Base-by-base conservation (phyloP, 306 rosid species). In the Cicer arietinum region DNA sequence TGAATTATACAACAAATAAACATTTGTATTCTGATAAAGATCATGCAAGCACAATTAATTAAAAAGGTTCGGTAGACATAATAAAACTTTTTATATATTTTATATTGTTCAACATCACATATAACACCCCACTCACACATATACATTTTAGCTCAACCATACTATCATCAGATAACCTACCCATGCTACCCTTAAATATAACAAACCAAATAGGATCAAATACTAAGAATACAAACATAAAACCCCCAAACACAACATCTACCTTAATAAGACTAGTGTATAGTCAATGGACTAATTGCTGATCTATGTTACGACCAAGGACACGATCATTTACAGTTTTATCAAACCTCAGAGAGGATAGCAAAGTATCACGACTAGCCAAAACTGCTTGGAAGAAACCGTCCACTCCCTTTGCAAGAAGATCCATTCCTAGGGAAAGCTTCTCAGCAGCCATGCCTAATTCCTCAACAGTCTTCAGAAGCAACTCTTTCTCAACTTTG, bases 351-450 rank as follows among this genome's bases (percentile, higher is more conserved):
- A 91, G 42, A 58, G 80, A 80, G 1, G 84, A 82, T 12, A 93
- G 88, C 87, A 90, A 78, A 2, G 90, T 79, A 30, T 93, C 95
- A 1, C 98, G 97, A 13, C 98, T 89, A 1, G 72, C 45, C 81
- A 93, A 50, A 41, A 93, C 86, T 57, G 80, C 75, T 8, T 86
- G 77, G 67, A 93, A 93, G 79, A 90, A 90, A 0, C 84, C 79
- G 76, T 90, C 90, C 16, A 93, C 96, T 76, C 81, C 90, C 81
- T 89, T 85, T 3, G 91, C 83, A 43, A 90, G 90, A 80, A 80
- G 83, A 85, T 93, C 95, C 9, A 90, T 79, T 67, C 95, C 97
- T 67, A 84, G 84, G 0, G 90, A 88, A 47, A 93, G 89, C 47
- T 78, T 84, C 74, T 82, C 88, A 4, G 85, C 71, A 6, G 80